Evolutionary conservation across 2,329 filamentous ascomycete genomes (phyloP).

Genomic region (Sporothrix inflata): DNA sequence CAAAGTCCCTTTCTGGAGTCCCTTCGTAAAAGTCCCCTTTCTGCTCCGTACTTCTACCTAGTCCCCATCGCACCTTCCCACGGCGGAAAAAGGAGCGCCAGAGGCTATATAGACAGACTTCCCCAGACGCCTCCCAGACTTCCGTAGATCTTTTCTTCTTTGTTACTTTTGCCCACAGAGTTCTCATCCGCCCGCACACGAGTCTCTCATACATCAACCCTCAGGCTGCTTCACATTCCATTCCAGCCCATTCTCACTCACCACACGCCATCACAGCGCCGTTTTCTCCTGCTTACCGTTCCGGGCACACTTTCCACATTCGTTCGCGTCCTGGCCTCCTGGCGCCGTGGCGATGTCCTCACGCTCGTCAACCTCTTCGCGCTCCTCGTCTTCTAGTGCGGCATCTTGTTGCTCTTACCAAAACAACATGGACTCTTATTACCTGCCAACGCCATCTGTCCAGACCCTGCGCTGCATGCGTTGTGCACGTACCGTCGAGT

Average conservation of each 20-base stretch:
- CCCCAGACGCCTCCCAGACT: not conserved
- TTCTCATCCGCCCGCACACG: not conserved
- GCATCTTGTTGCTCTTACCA: slow-evolving; percentile 43
- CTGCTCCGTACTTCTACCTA: not conserved
- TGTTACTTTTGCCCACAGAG: not conserved
- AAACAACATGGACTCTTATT: slow-evolving; percentile 55
- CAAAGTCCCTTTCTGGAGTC: not conserved
- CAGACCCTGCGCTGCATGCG: slow-evolving; percentile 66
- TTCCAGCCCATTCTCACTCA: too few relatives aligned
- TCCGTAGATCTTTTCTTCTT: not conserved
- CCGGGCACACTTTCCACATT: not conserved
- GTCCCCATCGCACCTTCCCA: not conserved
- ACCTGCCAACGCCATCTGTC: slow-evolving; percentile 55
- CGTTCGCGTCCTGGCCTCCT: not conserved
- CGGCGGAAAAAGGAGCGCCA: not conserved
- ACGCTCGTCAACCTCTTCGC: slow-evolving; percentile 39
- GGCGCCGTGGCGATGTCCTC: slow-evolving; percentile 39
- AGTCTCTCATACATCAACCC: not conserved
- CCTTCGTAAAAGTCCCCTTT: not conserved
- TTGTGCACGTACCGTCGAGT: slow-evolving; percentile 62
- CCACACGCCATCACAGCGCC: not conserved
- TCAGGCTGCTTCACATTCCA: not conserved
- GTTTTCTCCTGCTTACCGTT: not conserved
- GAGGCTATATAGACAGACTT: not conserved
- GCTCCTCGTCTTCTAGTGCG: slow-evolving; percentile 45